Conservation (phyloP, 2,329 filamentous ascomycete genomes). For the Chaetomiaceae sp. region DNA sequence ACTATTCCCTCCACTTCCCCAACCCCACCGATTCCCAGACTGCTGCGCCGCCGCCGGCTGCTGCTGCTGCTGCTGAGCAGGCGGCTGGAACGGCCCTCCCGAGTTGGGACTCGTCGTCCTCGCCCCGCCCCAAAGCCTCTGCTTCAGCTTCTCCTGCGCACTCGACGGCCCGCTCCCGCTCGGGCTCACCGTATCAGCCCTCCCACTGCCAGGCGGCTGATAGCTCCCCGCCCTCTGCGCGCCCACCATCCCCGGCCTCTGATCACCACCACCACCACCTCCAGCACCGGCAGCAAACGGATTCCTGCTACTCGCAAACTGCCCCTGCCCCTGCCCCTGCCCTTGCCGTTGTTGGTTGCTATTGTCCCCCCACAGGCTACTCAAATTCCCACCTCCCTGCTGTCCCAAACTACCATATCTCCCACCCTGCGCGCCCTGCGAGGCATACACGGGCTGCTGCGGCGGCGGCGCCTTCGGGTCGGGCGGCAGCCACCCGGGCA, state of each 20-base stretch:
- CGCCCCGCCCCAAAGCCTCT: conserved; percentile 65
- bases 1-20: conserved; percentile 38
- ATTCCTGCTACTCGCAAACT: conserved; percentile 26
- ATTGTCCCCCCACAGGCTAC: conserved; percentile 59
- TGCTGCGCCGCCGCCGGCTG: conserved; percentile 6
- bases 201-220: conserved; percentile 46
- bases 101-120: conserved; percentile 53
- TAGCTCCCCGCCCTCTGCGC: conserved; percentile 67
- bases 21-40: conserved; percentile 29
- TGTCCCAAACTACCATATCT: conserved; percentile 48
- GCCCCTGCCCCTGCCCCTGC: conserved; percentile 34
- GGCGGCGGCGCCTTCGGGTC: conserved; percentile 73
- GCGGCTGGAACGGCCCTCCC: conserved; percentile 45
- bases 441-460: conserved; percentile 48
- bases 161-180: conserved; percentile 38
- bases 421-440: conserved; percentile 34
- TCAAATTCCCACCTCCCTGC: conserved; percentile 36
- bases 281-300: conserved; percentile 30
- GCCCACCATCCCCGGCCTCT: conserved; percentile 28
- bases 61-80: conserved; percentile 30
- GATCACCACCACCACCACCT: conserved; percentile 41
- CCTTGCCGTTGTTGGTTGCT: conserved; percentile 32
- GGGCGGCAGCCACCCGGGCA: conserved; percentile 83
- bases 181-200: conserved; percentile 14
- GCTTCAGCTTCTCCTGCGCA: conserved; percentile 78